Conservation (phyloP, 805 yeast species). For the Candida broadrunensis region DNA sequence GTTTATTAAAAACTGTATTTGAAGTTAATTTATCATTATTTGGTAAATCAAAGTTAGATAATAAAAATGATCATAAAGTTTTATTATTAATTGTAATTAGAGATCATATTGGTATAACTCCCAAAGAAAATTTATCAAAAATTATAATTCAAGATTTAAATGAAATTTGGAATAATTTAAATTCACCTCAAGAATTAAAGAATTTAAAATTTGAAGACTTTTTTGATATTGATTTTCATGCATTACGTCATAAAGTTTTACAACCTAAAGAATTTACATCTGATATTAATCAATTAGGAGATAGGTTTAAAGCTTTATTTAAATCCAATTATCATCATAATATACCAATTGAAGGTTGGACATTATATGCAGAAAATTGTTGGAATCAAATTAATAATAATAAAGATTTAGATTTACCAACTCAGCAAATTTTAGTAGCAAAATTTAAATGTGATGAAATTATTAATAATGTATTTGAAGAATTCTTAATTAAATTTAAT, state of each 20-base stretch:
- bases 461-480: slow-evolving; percentile 35
- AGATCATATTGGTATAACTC: slow-evolving; percentile 87
- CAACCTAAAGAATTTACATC: slow-evolving; percentile 67
- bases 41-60: slow-evolving; percentile 47
- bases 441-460: slow-evolving; percentile 94
- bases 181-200: slow-evolving; percentile 66
- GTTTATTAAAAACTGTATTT: slow-evolving; percentile 88
- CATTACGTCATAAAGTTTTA: slow-evolving; percentile 81
- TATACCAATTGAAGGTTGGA: slow-evolving; percentile 96
- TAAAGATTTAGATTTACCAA: slow-evolving; percentile 93
- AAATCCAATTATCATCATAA: slow-evolving; percentile 72
- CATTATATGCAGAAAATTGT: slow-evolving; percentile 81
- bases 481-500: slow-evolving; percentile 20
- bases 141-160: slow-evolving; percentile 71
- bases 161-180: slow-evolving; percentile 74
- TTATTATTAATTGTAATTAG: slow-evolving; percentile 83
- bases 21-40: slow-evolving; percentile 90
- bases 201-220: slow-evolving; percentile 63
- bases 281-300: slow-evolving; percentile 64
- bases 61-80: slow-evolving; percentile 51
- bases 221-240: slow-evolving; percentile 79
- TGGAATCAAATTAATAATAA: slow-evolving; percentile 94
- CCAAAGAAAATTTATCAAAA: slow-evolving; percentile 63
- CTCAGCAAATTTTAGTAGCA: slow-evolving; percentile 94
- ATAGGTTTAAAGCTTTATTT: slow-evolving; percentile 51